Evolutionary conservation across 2,329 filamentous ascomycete species (phyloP).

Genomic region (Aspergillus sp.): DNA sequence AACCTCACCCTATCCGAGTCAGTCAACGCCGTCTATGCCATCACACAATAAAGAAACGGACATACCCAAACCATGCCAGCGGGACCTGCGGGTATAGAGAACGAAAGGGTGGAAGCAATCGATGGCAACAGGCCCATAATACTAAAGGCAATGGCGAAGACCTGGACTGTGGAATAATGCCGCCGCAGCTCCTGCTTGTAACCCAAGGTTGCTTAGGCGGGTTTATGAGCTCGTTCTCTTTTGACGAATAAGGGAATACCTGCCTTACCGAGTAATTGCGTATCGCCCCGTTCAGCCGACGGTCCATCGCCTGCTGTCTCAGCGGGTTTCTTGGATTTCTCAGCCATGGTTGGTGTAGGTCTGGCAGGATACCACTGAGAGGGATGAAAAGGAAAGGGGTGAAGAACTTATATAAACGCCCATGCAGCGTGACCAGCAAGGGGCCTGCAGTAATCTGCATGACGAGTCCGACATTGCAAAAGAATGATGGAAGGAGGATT

Average conservation of each 20-base stretch:
- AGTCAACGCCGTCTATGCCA: slow-evolving; percentile 18
- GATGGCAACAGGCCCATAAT: slow-evolving; percentile 63
- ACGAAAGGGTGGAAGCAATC: slow-evolving; percentile 59
- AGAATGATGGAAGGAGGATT: not conserved
- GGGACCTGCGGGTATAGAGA: slow-evolving; percentile 59
- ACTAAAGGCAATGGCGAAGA: slow-evolving; percentile 60
- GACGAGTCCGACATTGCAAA: not conserved
- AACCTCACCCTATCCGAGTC: slow-evolving; percentile 11
- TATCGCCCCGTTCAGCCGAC: slow-evolving; percentile 20
- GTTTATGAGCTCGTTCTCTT: slow-evolving; percentile 13
- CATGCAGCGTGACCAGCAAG: not conserved
- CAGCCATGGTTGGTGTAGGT: slow-evolving; percentile 13
- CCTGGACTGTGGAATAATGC: slow-evolving; percentile 61
- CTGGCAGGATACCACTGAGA: not conserved
- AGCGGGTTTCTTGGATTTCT: not conserved
- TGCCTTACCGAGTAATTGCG: slow-evolving; percentile 14
- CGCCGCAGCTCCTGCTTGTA: slow-evolving; percentile 62
- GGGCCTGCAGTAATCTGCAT: not conserved
- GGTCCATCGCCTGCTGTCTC: slow-evolving; percentile 1
- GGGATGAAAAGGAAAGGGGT: not conserved
- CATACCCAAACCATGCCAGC: slow-evolving; percentile 61
- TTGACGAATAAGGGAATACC: slow-evolving; percentile 13
- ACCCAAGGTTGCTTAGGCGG: slow-evolving; percentile 33
- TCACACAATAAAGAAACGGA: not conserved
- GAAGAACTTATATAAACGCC: not conserved